These are phyloP conservation scores for Epichloe elymi DNA, from an alignment of 2,329 filamentous ascomycete species.

Conservation along the genomic window DNA sequence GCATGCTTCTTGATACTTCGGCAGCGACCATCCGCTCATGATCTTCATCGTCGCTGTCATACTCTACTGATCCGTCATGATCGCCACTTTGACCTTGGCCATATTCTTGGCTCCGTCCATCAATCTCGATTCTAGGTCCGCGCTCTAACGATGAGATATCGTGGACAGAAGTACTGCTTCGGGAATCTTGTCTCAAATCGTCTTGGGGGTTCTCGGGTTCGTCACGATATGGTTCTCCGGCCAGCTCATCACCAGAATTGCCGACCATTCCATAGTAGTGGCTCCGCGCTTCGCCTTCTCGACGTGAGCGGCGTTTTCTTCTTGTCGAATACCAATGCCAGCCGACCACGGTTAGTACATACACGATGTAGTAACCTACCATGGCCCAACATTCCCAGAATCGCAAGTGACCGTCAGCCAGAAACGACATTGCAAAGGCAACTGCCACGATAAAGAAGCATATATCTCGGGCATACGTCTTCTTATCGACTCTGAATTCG, in stretches of 20 bases:
- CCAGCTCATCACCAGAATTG: slow-evolving; percentile 38
- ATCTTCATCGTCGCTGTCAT: slow-evolving; percentile 30
- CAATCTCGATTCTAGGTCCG: slow-evolving; percentile 34
- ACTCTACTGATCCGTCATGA: slow-evolving; percentile 26
- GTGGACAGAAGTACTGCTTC: slow-evolving; percentile 7
- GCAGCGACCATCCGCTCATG: slow-evolving; percentile 57
- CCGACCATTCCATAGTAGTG: slow-evolving; percentile 52
- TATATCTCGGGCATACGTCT: slow-evolving; percentile 84
- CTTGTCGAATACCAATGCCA: slow-evolving; percentile 82
- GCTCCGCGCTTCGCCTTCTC: slow-evolving; percentile 59
- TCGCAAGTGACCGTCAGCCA: slow-evolving; percentile 71
- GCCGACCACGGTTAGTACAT: slow-evolving; percentile 73
- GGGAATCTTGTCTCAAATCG: slow-evolving; percentile 7
- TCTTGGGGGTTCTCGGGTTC: slow-evolving; percentile 29
- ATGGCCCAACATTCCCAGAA: slow-evolving; percentile 84
- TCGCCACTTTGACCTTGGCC: slow-evolving; percentile 22
- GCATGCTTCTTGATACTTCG: slow-evolving; percentile 88
- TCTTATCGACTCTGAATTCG: slow-evolving; percentile 81
- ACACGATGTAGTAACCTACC: slow-evolving; percentile 84
- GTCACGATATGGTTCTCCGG: slow-evolving; percentile 48
- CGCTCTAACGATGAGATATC: slow-evolving; percentile 33
- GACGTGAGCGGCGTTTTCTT: slow-evolving; percentile 44
- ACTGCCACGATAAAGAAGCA: slow-evolving; percentile 84
- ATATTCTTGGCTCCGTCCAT: slow-evolving; percentile 18
- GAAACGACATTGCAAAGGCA: slow-evolving; percentile 72